These are phyloP conservation scores for Diatrype stigma DNA, from an alignment of 2,329 filamentous ascomycete species.

Conservation along the genomic window DNA sequence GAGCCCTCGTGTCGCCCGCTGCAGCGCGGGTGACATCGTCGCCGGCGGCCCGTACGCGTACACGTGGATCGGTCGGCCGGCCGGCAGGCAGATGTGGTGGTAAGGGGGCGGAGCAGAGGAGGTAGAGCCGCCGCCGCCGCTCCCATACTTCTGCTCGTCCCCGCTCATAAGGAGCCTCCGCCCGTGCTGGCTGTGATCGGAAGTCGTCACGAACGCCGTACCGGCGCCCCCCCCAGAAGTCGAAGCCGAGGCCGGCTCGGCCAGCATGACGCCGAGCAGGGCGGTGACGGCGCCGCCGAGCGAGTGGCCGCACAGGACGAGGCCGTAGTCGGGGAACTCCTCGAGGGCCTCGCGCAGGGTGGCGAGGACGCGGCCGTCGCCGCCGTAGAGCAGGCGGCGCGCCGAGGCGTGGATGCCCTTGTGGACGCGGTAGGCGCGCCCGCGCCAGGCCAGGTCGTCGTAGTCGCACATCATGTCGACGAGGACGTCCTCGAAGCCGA, in stretches of 20 bases:
- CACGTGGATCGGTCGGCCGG: constrained; percentile 69
- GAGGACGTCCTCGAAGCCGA: constrained; percentile 70
- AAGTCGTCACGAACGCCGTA: constrained; percentile 57
- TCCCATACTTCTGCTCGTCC: background rate
- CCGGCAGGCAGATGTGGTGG: constrained; percentile 50
- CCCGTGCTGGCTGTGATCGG: constrained; percentile 45
- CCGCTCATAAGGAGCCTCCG: constrained; percentile 34
- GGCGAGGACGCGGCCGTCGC: constrained; percentile 61
- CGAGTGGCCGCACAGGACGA: constrained; percentile 67
- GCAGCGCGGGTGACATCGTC: constrained; percentile 66
- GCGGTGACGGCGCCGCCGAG: constrained; percentile 67
- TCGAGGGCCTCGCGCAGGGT: constrained; percentile 63
- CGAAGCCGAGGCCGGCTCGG: constrained; percentile 52
- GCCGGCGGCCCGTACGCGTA: constrained; percentile 75
- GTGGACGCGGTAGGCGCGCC: constrained; percentile 64
- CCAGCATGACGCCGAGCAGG: constrained; percentile 66
- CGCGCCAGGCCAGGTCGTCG: constrained; percentile 60
- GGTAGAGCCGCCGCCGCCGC: background rate
- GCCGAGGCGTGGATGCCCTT: constrained; percentile 72
- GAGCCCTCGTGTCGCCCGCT: constrained; percentile 66
- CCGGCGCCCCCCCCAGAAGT: constrained; percentile 25
- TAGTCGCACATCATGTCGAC: constrained; percentile 74
- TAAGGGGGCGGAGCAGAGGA: constrained; percentile 7
- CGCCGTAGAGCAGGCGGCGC: constrained; percentile 61
- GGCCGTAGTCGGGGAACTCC: constrained; percentile 64